phyloP scores from a whole-genome alignment of 345 rosid species.

The Gossypium herbaceum region DNA sequence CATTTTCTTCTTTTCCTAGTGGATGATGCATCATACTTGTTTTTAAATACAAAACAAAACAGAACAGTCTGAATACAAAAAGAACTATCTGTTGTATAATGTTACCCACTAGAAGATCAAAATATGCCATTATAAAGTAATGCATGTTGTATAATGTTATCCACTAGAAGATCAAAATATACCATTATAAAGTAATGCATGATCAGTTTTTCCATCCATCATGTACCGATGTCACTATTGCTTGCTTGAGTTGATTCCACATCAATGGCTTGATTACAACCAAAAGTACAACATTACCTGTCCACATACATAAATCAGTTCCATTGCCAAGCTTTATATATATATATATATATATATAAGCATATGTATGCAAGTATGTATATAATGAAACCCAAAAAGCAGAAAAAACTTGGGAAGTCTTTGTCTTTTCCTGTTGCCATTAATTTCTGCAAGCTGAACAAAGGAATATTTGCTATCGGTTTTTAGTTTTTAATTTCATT shows the following conservation, averaged over 20 bases:
- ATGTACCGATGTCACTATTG: not conserved
- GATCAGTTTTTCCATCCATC: not conserved
- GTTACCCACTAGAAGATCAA: not conserved
- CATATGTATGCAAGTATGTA: too few relatives aligned
- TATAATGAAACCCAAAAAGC: conserved; percentile 1
- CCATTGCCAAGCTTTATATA: not conserved
- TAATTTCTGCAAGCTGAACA: too few relatives aligned
- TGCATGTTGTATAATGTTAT: not conserved
- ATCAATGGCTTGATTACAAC: conserved; percentile 38
- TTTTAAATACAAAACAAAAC: not conserved
- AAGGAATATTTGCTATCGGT: too few relatives aligned
- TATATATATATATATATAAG: not conserved
- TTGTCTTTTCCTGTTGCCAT: too few relatives aligned
- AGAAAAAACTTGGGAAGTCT: not conserved
- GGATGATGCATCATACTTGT: too few relatives aligned
- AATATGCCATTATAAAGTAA: not conserved
- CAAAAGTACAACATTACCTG: conserved; percentile 89
- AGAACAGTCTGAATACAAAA: not conserved
- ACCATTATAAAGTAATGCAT: not conserved
- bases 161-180: not conserved
- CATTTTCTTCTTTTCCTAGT: not conserved
- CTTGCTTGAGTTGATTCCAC: conserved; percentile 2
- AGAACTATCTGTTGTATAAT: not conserved
- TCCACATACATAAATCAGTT: conserved; percentile 20
- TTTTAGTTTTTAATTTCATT: not conserved